Conservation (phyloP, 441 rosid genomes). For the Viola pubescens region DNA sequence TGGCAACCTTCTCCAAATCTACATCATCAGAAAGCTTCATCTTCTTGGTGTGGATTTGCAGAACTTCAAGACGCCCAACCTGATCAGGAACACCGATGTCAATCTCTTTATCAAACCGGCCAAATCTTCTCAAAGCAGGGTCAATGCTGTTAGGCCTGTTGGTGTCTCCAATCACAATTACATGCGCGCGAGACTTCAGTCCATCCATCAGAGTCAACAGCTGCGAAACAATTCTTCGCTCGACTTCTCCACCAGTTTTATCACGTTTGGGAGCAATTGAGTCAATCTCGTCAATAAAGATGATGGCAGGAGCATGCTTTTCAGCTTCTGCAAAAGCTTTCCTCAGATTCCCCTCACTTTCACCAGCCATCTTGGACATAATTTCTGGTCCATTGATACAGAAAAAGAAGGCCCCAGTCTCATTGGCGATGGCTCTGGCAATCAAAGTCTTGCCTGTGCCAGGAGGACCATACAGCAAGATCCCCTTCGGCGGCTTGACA, state of each 20-base stretch:
- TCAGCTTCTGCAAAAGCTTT: conserved; percentile 3
- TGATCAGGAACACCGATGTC: conserved; percentile 1
- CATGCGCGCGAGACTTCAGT: conserved; percentile 18
- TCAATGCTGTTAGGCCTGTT: conserved; percentile 23
- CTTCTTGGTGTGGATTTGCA: neutral
- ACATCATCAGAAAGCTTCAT: conserved; percentile 3
- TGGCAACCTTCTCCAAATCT: neutral
- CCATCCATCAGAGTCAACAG: conserved; percentile 16
- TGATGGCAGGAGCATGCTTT: neutral
- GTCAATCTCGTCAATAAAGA: neutral
- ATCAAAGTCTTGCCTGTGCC: neutral
- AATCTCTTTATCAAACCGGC: conserved; percentile 18
- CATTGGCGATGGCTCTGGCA: conserved; percentile 26
- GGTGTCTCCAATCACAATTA: conserved; percentile 21
- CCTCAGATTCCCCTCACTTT: conserved; percentile 15
- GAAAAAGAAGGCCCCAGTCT: conserved; percentile 19
- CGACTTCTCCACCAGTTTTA: conserved; percentile 21
- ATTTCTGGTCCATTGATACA: conserved; percentile 17
- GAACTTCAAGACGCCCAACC: neutral
- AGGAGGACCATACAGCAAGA: conserved; percentile 25
- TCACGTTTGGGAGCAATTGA: conserved; percentile 12
- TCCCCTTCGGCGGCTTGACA: conserved; percentile 10
- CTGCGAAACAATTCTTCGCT: conserved; percentile 16
- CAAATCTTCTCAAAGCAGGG: conserved; percentile 24
- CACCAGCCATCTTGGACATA: conserved; percentile 22